A percentile compares a stretch with the other conserved stretches of the same genome.
phyloP scores from a whole-genome alignment of 176 grass and related monocot species.

The Phyllostachys edulis region DNA sequence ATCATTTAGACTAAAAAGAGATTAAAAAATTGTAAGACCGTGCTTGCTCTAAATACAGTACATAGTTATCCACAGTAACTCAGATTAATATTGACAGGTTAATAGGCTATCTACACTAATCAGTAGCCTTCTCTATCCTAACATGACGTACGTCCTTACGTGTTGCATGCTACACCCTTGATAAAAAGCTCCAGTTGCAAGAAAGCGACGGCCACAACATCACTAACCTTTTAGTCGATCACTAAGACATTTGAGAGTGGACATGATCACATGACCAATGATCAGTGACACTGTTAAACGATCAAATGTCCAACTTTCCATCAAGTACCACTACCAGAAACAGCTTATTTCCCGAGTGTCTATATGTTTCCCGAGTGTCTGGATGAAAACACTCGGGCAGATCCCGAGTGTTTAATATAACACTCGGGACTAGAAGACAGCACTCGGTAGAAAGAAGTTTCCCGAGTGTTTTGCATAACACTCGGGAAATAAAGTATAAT shows the following conservation, averaged over 20 bases:
- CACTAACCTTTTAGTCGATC: neutral
- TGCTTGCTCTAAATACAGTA: neutral
- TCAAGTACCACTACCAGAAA: too few relatives aligned
- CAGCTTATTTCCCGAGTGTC: too few relatives aligned
- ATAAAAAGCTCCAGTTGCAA: neutral
- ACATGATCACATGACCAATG: too few relatives aligned
- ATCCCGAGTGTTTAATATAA: too few relatives aligned
- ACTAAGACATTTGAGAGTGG: neutral
- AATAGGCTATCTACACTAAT: neutral
- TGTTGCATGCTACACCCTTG: neutral
- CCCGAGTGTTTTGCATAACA: too few relatives aligned
- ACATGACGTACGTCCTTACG: neutral
- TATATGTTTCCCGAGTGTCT: too few relatives aligned
- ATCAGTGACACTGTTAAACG: too few relatives aligned
- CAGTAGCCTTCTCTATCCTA: neutral
- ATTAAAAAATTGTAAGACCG: neutral
- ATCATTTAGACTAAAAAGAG: neutral
- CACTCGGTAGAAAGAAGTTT: too few relatives aligned
- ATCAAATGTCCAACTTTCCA: neutral
- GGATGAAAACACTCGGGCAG: too few relatives aligned
- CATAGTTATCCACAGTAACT: neutral
- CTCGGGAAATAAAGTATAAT: too few relatives aligned
- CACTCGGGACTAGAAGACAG: too few relatives aligned
- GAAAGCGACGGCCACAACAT: conserved; percentile 18
- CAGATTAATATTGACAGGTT: neutral